Conservation (phyloP, 768 basidiomycete species). For the Pilatotrama ljubarskyi region DNA sequence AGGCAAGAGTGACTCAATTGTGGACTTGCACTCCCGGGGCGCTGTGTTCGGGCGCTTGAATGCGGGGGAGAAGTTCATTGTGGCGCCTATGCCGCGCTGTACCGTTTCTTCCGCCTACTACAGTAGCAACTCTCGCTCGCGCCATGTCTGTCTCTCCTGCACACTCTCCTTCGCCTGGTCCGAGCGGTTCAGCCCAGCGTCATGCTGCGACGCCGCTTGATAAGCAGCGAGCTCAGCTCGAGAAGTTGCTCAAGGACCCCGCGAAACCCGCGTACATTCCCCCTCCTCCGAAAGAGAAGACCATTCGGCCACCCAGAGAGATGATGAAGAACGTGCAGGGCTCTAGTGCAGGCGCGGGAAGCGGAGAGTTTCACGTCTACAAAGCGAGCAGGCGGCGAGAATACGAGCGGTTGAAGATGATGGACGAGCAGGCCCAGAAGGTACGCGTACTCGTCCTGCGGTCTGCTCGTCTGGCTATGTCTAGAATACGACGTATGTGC, state of each 20-base stretch:
- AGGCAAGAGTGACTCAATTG: too few relatives aligned
- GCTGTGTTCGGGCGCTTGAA: too few relatives aligned
- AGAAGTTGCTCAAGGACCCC: slow-evolving; percentile 88
- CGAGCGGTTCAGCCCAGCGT: slow-evolving; percentile 26
- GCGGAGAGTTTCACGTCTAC: slow-evolving; percentile 98
- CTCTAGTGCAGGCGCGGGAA: slow-evolving; percentile 94
- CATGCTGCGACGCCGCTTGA: slow-evolving; percentile 56
- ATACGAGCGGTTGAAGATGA: slow-evolving; percentile 89
- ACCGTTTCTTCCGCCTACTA: neutral
- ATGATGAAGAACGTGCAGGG: slow-evolving; percentile 99
- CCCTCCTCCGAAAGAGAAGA: slow-evolving; percentile 78
- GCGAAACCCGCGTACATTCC: slow-evolving; percentile 80
- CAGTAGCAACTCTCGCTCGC: neutral
- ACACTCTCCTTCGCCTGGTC: slow-evolving; percentile 26
- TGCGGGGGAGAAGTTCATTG: too few relatives aligned
- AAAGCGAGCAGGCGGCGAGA: slow-evolving; percentile 92
- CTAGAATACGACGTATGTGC: neutral
- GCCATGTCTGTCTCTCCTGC: slow-evolving; percentile 33
- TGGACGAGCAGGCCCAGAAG: slow-evolving; percentile 80
- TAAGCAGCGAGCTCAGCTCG: slow-evolving; percentile 66
- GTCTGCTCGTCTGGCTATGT: too few relatives aligned
- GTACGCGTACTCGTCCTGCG: slow-evolving; percentile 42
- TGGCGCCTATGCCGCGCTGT: neutral
- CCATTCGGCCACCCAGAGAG: slow-evolving; percentile 77
- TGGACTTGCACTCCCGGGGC: too few relatives aligned